A percentile compares a stretch with the other conserved stretches of the same genome.
These are phyloP conservation scores for Tolypocladium ovalisporum DNA, from an alignment of 2,329 filamentous ascomycete genomes.

Conservation along the genomic window DNA sequence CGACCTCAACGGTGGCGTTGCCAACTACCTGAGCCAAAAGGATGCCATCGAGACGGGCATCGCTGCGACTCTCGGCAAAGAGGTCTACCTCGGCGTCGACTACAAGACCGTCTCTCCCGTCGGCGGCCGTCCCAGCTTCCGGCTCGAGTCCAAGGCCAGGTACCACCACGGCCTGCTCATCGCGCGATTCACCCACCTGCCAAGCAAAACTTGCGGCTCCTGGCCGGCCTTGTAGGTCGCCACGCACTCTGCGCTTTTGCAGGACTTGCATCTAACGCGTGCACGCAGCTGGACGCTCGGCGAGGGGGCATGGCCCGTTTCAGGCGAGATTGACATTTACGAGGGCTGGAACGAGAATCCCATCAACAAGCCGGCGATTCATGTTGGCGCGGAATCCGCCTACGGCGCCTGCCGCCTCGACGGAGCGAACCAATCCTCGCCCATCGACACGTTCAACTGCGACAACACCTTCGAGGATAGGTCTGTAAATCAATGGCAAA, in stretches of 20 bases:
- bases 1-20: slow-evolving; percentile 57
- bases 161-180: slow-evolving; percentile 61
- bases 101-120: slow-evolving; percentile 12
- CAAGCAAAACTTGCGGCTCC: slow-evolving; percentile 50
- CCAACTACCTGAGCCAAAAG: slow-evolving; percentile 34
- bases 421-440: neutral
- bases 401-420: neutral
- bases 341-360: slow-evolving; percentile 50
- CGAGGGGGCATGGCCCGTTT: slow-evolving; percentile 40
- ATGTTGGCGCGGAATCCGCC: neutral
- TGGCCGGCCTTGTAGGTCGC: slow-evolving; percentile 56
- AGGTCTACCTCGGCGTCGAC: slow-evolving; percentile 29
- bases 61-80: slow-evolving; percentile 17
- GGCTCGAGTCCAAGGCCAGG: slow-evolving; percentile 49
- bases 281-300: slow-evolving; percentile 35
- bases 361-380: slow-evolving; percentile 24
- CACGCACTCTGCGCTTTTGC: neutral
- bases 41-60: slow-evolving; percentile 20
- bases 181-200: slow-evolving; percentile 59
- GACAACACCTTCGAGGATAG: neutral
- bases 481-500: neutral
- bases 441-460: neutral
- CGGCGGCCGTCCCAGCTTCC: slow-evolving; percentile 42
- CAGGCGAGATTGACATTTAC: slow-evolving; percentile 58
- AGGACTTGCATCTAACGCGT: no score